Base-by-base conservation (phyloP, 768 basidiomycete genomes). In the Phylloporus sp. region DNA sequence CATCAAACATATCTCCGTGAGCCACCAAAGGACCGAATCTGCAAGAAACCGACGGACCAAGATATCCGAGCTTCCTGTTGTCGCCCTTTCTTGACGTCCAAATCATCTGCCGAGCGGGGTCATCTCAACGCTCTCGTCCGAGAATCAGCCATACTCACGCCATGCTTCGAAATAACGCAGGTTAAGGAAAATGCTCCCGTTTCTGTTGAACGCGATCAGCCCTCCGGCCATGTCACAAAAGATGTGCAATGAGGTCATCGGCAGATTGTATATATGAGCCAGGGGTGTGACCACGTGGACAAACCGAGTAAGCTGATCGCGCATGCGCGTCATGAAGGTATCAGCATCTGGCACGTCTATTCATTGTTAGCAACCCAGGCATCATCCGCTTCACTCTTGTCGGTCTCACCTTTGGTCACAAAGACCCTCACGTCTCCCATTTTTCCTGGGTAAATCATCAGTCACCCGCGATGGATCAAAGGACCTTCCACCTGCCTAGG, bases 141-240 rank as follows among this genome's bases (percentile, higher is more conserved):
- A 20, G 22, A 17, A 17, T 26, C 14, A 33, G 15, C 29, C 29
- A 21, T n/a, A 76, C 85, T 72, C 64, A 92, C 87, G 92, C 89
- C 90, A 92, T 40, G 84, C 78, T 59, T 88, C 77, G 50, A 80
- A 93, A 63, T 84, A 95, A 18, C 92, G 76, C 20, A 91, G 68
- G 62, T 96, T 98, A 48, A 96, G 66, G 67, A 91, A 98, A 14
- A 98, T 74, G 48, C 86, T 87, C 3, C 87, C 91, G 38, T 81
- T 81, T 22, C 92, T 74, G 63, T 97, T 99, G 73, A 99, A 98
- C 2, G 93, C 96, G 44, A 98, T 95, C 11, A 88, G 68, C 2
- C 82, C 83, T 1, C 95, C 94, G 5, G 71, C 69, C 18, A 74
- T 62, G 60, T 98, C 94, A 65, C 82, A 86, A 64, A 98, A 98